phyloP scores from a whole-genome alignment of 495 filamentous ascomycete species.

The Podospora anserina region DNA sequence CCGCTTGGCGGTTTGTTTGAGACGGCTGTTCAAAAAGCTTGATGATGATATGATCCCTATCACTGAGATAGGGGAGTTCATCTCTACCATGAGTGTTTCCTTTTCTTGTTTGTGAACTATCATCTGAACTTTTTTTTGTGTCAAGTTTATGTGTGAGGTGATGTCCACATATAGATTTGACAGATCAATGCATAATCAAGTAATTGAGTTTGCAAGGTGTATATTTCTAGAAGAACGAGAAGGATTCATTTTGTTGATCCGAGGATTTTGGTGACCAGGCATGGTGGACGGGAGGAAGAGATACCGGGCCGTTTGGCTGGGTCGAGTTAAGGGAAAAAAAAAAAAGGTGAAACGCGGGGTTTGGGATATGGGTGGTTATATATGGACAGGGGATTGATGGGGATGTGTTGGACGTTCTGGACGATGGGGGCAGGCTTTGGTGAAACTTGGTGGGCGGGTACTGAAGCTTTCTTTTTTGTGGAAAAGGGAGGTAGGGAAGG shows the following conservation, averaged over 20 bases:
- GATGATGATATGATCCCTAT: neutral
- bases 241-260: constrained; percentile 35
- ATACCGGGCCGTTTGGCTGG: constrained; percentile 9
- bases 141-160: neutral
- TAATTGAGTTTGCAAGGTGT: no score
- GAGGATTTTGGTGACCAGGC: neutral
- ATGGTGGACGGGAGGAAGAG: constrained; percentile 3
- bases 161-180: neutral
- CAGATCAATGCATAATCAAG: neutral
- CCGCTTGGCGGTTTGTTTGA: neutral
- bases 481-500: neutral
- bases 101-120: neutral
- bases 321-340: neutral
- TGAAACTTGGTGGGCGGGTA: neutral
- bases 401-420: neutral
- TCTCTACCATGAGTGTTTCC: no score
- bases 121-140: neutral
- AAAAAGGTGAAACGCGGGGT: constrained; percentile 18
- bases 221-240: neutral
- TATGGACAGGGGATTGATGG: neutral
- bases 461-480: neutral
- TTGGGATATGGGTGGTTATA: neutral
- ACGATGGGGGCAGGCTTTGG: neutral
- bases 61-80: no score
- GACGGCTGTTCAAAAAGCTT: neutral